phyloP scores from a whole-genome alignment of 495 filamentous ascomycete species.

The Saxophila tyrrhenica region DNA sequence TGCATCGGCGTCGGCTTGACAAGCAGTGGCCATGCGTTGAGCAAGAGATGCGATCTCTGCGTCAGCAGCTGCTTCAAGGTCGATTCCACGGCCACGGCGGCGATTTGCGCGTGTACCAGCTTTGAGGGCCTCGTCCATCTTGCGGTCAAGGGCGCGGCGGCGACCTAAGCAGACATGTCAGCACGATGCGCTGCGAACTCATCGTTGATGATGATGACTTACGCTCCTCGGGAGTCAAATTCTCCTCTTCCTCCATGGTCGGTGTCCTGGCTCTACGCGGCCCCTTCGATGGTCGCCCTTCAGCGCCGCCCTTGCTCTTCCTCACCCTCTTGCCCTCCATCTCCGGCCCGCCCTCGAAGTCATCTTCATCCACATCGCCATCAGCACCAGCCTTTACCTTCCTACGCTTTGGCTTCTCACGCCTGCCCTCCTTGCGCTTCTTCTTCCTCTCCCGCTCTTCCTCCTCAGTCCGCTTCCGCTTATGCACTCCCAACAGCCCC shows the following conservation, averaged over 20 bases:
- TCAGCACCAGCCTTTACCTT: constrained; percentile 33
- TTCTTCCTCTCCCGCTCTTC: constrained; percentile 46
- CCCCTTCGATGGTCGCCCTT: constrained; percentile 35
- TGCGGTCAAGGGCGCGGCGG: constrained; percentile 65
- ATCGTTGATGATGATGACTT: no score
- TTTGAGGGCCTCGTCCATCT: constrained; percentile 78
- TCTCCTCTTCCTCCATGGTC: constrained; percentile 45
- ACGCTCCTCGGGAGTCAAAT: constrained; percentile 47
- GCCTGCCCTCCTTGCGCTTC: constrained; percentile 58
- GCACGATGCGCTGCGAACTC: no score
- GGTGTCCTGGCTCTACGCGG: constrained; percentile 34
- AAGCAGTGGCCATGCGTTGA: constrained; percentile 83
- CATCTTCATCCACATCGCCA: constrained; percentile 39
- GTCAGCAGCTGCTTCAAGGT: constrained; percentile 80
- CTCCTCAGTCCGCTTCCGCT: constrained; percentile 63
- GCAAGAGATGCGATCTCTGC: constrained; percentile 81
- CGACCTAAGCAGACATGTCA: constrained; percentile 40
- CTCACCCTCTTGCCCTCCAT: constrained; percentile 42
- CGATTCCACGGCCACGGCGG: constrained; percentile 50
- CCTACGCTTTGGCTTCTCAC: constrained; percentile 59
- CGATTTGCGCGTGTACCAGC: constrained; percentile 54
- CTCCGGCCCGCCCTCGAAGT: constrained; percentile 45
- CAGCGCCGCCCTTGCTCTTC: constrained; percentile 35
- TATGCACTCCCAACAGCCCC: constrained; percentile 56
- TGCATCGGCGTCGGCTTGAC: constrained; percentile 69